Conservation (phyloP, 1,284 basidiomycete genomes). For the Trametes hirsuta region DNA sequence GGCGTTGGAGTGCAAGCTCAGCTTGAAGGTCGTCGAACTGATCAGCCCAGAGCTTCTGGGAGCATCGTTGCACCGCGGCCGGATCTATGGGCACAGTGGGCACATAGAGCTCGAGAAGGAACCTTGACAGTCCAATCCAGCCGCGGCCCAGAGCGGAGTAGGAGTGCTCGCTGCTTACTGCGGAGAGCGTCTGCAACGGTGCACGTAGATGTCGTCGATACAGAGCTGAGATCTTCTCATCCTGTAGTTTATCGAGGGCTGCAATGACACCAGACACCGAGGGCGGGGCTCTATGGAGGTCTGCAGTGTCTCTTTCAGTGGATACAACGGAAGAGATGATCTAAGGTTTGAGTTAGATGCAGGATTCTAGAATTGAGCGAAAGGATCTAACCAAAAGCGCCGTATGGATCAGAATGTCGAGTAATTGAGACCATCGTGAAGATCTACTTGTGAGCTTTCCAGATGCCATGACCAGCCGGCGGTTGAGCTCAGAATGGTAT, state of each 20-base stretch:
- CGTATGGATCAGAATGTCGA: conserved; percentile 16
- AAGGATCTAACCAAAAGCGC: conserved; percentile 22
- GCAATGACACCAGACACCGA: not conserved
- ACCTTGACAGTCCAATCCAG: conserved; percentile 69
- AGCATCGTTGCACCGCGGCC: conserved; percentile 66
- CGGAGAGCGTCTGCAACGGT: conserved; percentile 4
- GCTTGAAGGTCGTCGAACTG: conserved; percentile 47
- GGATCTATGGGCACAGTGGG: conserved; percentile 92
- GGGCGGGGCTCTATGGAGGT: not conserved
- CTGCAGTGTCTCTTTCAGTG: conserved; percentile 17
- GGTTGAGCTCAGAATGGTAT: conserved; percentile 27
- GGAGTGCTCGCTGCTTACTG: not conserved
- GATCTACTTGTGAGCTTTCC: conserved; percentile 3
- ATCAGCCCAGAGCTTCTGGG: conserved; percentile 52
- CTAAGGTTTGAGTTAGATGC: conserved; percentile 27
- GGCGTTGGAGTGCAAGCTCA: conserved; percentile 61
- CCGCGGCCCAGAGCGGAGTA: conserved; percentile 48
- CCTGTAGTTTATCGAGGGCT: conserved; percentile 13
- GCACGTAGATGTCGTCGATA: conserved; percentile 19
- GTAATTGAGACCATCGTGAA: conserved; percentile 19
- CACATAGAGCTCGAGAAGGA: conserved; percentile 76
- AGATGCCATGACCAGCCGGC: conserved; percentile 21
- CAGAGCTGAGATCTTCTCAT: conserved; percentile 9
- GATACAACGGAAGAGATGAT: conserved; percentile 45
- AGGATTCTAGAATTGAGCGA: not conserved